These are phyloP conservation scores for Penicillium verhagenii DNA, from an alignment of 495 filamentous ascomycete species.

Conservation along the genomic window DNA sequence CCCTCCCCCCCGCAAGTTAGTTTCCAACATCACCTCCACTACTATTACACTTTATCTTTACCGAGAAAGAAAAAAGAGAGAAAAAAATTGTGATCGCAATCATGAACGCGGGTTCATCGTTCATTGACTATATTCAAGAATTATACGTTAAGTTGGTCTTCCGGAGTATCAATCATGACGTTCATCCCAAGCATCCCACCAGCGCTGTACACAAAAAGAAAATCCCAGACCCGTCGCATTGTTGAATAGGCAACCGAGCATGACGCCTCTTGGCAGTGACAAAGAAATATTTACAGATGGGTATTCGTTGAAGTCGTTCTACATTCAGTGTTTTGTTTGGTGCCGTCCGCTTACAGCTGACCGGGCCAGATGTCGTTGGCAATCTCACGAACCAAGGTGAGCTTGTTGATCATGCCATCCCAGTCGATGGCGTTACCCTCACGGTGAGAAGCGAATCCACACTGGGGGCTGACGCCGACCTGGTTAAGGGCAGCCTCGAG, in stretches of 20 bases:
- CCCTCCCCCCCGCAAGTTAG: neutral
- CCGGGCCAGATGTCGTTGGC: constrained; percentile 72
- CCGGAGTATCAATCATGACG: constrained; percentile 13
- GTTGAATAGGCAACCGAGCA: constrained; percentile 20
- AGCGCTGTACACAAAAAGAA: constrained; percentile 15
- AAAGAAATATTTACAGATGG: constrained; percentile 13
- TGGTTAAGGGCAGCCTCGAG: constrained; percentile 66
- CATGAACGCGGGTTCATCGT: constrained; percentile 5
- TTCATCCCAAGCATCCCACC: constrained; percentile 13
- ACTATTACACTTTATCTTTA: too few relatives aligned
- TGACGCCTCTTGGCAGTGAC: constrained; percentile 8
- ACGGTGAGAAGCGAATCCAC: constrained; percentile 74
- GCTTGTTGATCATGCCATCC: constrained; percentile 69
- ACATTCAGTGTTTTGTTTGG: too few relatives aligned
- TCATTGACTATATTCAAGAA: constrained; percentile 20
- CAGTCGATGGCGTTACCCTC: constrained; percentile 63
- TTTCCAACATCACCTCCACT: too few relatives aligned
- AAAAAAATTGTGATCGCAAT: neutral
- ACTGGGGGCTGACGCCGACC: constrained; percentile 72
- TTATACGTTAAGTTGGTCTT: constrained; percentile 20
- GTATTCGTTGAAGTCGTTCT: constrained; percentile 15
- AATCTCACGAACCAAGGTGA: constrained; percentile 65
- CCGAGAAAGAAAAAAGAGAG: too few relatives aligned
- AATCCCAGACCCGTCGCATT: constrained; percentile 13
- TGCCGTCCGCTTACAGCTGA: constrained; percentile 39